These are phyloP conservation scores for Nothophoma quercina DNA, from an alignment of 2,329 filamentous ascomycete species.

Conservation along the genomic window DNA sequence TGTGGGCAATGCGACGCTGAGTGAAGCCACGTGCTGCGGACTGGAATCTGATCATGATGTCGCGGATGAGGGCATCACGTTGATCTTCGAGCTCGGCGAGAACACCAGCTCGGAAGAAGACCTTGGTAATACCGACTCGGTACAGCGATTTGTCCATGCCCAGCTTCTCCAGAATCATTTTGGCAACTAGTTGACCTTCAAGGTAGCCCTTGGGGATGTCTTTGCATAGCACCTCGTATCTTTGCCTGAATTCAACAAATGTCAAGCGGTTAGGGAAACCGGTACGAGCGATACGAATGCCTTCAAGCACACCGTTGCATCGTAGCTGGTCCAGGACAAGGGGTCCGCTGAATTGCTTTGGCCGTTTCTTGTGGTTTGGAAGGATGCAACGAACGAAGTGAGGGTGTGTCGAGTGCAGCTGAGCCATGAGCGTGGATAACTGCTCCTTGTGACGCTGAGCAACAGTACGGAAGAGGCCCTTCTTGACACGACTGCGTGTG, in stretches of 20 bases:
- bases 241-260: conserved; percentile 92
- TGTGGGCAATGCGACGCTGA: conserved; percentile 86
- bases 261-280: conserved; percentile 93
- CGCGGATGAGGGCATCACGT: conserved; percentile 87
- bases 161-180: conserved; percentile 88
- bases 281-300: conserved; percentile 94
- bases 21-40: conserved; percentile 89
- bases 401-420: conserved; percentile 94
- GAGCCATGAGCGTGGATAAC: conserved; percentile 92
- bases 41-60: conserved; percentile 94
- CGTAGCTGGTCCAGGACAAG: conserved; percentile 97
- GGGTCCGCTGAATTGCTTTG: conserved; percentile 88
- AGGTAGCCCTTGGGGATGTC: conserved; percentile 86
- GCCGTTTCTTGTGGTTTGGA: conserved; percentile 96
- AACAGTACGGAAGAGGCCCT: conserved; percentile 94
- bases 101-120: conserved; percentile 96
- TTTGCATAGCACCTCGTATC: conserved; percentile 93
- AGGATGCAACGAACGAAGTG: conserved; percentile 98
- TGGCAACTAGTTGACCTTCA: conserved; percentile 85
- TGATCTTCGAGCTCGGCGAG: conserved; percentile 96
- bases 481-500: conserved; percentile 85
- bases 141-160: conserved; percentile 85
- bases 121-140: conserved; percentile 93
- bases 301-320: conserved; percentile 98
- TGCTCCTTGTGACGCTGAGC: conserved; percentile 98